Evolutionary conservation across 2,329 filamentous ascomycete species (phyloP).

Genomic region (Alternaria gaisen): DNA sequence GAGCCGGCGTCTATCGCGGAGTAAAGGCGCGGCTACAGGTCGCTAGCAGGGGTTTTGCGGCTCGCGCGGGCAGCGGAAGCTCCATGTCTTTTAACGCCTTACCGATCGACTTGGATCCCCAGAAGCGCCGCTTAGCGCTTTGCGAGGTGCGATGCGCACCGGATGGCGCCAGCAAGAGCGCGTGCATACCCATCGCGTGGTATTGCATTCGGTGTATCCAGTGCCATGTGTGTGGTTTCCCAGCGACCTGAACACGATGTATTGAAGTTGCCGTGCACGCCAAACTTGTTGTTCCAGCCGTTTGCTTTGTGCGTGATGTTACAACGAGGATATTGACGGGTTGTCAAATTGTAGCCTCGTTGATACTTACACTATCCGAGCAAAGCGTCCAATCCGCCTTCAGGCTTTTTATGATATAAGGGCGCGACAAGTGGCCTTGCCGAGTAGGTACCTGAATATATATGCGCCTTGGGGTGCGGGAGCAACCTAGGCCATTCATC

Average conservation of each 20-base stretch:
- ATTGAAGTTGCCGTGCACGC: not conserved
- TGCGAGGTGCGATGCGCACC: conserved; percentile 8
- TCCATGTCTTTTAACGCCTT: conserved; percentile 13
- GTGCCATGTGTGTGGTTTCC: conserved; percentile 25
- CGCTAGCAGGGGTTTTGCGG: conserved; percentile 20
- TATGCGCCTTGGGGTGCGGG: not conserved
- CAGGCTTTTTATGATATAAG: not conserved
- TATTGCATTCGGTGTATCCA: conserved; percentile 13
- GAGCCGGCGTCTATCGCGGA: conserved; percentile 27
- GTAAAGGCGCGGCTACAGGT: conserved; percentile 15
- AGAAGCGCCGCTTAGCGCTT: conserved; percentile 24
- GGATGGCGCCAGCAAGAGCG: conserved; percentile 6
- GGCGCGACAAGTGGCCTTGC: not conserved
- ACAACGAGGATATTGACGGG: not conserved
- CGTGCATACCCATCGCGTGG: conserved; percentile 9
- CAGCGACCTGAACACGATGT: conserved; percentile 15
- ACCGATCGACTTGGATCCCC: conserved; percentile 14
- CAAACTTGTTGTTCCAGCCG: not conserved
- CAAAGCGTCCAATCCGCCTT: not conserved
- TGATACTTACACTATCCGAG: not conserved
- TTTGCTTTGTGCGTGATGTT: not conserved
- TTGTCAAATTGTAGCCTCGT: not conserved
- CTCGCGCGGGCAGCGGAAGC: conserved; percentile 18
- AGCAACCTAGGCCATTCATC: not conserved
- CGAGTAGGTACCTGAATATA: not conserved